Evolutionary conservation across 352 stramenopile species (phyloP).

Genomic region (Phytophthora pluvialis): DNA sequence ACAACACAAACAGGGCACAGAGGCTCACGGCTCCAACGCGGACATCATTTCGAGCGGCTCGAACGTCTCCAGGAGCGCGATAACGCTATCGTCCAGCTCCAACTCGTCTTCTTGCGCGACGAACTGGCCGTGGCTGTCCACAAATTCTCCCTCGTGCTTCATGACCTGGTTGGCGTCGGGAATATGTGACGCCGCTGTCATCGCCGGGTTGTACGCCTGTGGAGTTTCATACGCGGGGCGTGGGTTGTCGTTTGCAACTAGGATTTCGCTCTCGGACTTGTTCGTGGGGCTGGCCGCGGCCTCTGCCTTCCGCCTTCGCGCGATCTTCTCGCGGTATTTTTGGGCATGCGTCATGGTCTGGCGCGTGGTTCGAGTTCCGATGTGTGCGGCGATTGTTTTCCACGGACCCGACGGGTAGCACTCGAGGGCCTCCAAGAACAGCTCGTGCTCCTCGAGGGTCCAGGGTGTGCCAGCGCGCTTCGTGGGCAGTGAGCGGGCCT

Average conservation of each 20-base stretch:
- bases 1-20: slow-evolving; percentile 27
- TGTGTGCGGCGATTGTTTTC: slow-evolving; percentile 54
- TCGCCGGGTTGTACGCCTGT: slow-evolving; percentile 9
- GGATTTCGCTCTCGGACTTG: slow-evolving; percentile 21
- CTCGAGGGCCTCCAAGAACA: slow-evolving; percentile 46
- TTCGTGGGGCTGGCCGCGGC: slow-evolving; percentile 29
- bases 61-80: slow-evolving; percentile 45
- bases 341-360: slow-evolving; percentile 62
- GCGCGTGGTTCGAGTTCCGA: slow-evolving; percentile 61
- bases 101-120: slow-evolving; percentile 33
- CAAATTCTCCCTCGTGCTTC: slow-evolving; percentile 25
- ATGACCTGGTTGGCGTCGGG: slow-evolving; percentile 14
- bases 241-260: slow-evolving; percentile 23
- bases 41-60: slow-evolving; percentile 50
- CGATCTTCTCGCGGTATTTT: slow-evolving; percentile 61
- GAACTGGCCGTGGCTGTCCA: slow-evolving; percentile 39
- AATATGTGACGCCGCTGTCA: slow-evolving; percentile 3
- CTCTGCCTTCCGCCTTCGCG: slow-evolving; percentile 43
- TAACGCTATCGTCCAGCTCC: slow-evolving; percentile 43
- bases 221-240: slow-evolving; percentile 12
- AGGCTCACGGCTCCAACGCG: slow-evolving; percentile 22
- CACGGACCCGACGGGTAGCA: slow-evolving; percentile 45
- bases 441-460: slow-evolving; percentile 44
- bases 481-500: slow-evolving; percentile 37
- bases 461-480: slow-evolving; percentile 40